A percentile compares a stretch with the other conserved stretches of the same genome.
Evolutionary conservation across 139 green algal genomes (phyloP).

Genomic region (Coelastrella sp.): DNA sequence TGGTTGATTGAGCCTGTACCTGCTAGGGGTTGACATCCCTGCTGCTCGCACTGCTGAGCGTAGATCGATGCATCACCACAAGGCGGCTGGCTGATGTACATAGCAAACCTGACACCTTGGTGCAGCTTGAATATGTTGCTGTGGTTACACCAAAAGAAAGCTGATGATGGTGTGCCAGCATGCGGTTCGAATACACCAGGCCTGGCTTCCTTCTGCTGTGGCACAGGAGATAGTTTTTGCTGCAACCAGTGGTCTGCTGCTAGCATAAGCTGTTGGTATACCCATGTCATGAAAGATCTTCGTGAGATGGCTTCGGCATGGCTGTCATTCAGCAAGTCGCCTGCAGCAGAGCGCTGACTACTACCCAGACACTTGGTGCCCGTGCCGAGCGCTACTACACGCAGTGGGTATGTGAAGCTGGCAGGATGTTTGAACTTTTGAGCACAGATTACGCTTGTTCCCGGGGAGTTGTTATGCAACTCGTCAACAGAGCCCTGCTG

Average conservation of each 20-base stretch:
- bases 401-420: neutral
- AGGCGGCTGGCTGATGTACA: constrained; percentile 87
- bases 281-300: constrained; percentile 76
- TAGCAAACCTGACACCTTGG: constrained; percentile 69
- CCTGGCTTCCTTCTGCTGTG: neutral
- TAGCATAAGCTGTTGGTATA: constrained; percentile 69
- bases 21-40: neutral
- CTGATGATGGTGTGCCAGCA: neutral
- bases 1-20: neutral
- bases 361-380: constrained; percentile 87
- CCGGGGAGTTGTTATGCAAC: neutral
- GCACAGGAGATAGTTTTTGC: neutral
- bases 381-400: constrained; percentile 77
- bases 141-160: constrained; percentile 37
- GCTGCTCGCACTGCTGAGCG: neutral
- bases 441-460: too few relatives aligned
- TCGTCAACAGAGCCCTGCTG: neutral
- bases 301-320: constrained; percentile 85
- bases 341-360: constrained; percentile 31
- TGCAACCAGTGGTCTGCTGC: constrained; percentile 9
- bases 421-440: too few relatives aligned
- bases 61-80: constrained; percentile 91
- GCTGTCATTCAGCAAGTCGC: constrained; percentile 78
- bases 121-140: constrained; percentile 57
- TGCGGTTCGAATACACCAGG: neutral